Base-by-base conservation (phyloP, 352 stramenopile genomes). In the Phytophthora crassamura region DNA sequence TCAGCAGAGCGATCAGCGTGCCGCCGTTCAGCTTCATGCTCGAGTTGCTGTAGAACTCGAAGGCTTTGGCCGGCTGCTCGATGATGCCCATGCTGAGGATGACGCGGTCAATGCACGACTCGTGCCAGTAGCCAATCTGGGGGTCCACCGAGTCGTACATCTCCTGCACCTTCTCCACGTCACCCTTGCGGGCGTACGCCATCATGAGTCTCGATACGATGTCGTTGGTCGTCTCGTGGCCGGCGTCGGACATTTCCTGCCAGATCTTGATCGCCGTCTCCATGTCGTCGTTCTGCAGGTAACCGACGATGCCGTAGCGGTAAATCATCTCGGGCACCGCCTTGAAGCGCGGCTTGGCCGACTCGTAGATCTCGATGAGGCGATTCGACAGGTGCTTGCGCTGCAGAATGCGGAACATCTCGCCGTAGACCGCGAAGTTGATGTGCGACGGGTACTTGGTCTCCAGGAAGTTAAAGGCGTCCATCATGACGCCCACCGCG, bases 31-130 rank as follows among this genome's bases (percentile, higher is more conserved):
- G 72, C 56, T 89, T 90, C 78, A 91, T 91, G 61, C 77, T 89
- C 39, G 85, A 93, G 60, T 90, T 86, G 41, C 79, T 78, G 71
- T 93, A 93, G 48, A 93, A 91, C 38, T 90, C 82, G 51, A 93
- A 93, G 8, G 85, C 61, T 50, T 82, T 76, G 9, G 78, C 61
- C 22, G 85, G 82, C 57, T 89, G 64, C n/a, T 75, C 56, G n/a
- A 77, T 75, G 14, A 88, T 77, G 5, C 85, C 85, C 55, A 93
- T 80, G 16, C 69, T 82, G 36, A 88, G 48, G 46, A 93, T 88
- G 22, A 91, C 77, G 16, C 82, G 85, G 59, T 93, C 79, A 59
- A 93, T 83, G 41, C 82, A 78, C 14, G 75, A 80, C 47, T 87
- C 77, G 55, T 89, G 80, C 85, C 85, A 93, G 38, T 77, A 67